Percentiles rank a stretch among this genome's conserved stretches.
phyloP scores from a whole-genome alignment of 164 flowering plant genomes.

The Vitis labrusca region DNA sequence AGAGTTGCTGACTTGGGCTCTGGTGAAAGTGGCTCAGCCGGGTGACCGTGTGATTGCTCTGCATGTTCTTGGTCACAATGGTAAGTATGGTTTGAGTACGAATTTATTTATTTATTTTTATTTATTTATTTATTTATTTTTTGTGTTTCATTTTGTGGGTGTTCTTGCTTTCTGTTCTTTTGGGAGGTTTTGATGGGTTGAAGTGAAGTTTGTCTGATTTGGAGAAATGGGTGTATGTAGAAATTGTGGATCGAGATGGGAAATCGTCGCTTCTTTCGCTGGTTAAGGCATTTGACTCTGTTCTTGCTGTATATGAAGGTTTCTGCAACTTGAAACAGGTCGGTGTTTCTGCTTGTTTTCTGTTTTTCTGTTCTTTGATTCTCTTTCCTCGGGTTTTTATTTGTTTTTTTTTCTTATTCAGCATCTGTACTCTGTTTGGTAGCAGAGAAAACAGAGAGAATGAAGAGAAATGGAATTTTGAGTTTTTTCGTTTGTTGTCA shows the following conservation, averaged over 20 bases:
- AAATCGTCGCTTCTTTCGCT: slow-evolving; percentile 67
- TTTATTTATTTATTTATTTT: background rate
- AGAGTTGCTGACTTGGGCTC: slow-evolving; percentile 90
- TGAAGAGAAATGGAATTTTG: background rate
- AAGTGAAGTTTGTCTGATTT: background rate
- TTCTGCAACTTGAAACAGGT: slow-evolving; percentile 98
- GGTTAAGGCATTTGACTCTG: slow-evolving; percentile 79
- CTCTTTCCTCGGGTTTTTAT: background rate
- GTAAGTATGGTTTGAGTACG: slow-evolving; percentile 21
- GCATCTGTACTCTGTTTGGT: background rate
- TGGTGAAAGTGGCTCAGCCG: slow-evolving; percentile 78
- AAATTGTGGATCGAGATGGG: slow-evolving; percentile 53
- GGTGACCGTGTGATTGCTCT: slow-evolving; percentile 85
- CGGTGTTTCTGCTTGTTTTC: background rate
- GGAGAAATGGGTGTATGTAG: slow-evolving; percentile 22
- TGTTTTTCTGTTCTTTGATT: background rate
- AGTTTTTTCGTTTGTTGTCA: background rate
- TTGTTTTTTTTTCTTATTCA: background rate
- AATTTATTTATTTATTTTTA: background rate
- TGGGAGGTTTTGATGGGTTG: background rate
- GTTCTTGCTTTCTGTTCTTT: background rate
- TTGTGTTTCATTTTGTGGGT: background rate
- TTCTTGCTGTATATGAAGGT: slow-evolving; percentile 92
- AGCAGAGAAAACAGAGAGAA: background rate
- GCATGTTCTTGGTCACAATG: slow-evolving; percentile 64